These are phyloP conservation scores for Moniliophthora roreri DNA, from an alignment of 1,284 basidiomycete genomes.

Conservation along the genomic window DNA sequence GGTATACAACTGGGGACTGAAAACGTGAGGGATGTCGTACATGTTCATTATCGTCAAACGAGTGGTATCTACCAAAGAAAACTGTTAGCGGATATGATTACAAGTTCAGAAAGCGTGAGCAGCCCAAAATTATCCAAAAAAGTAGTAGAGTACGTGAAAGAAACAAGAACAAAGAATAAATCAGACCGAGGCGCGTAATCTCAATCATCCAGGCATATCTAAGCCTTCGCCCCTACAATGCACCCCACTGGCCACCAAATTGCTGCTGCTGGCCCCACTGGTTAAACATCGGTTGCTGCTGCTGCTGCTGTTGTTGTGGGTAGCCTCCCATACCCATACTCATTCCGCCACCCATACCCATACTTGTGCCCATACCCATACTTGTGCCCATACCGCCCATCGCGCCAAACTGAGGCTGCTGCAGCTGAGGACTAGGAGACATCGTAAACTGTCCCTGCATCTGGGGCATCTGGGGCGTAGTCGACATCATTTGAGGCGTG, in stretches of 20 bases:
- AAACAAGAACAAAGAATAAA: no score
- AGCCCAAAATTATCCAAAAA: no score
- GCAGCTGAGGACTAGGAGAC: slow-evolving; percentile 16
- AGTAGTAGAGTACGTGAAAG: no score
- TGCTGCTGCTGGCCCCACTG: slow-evolving; percentile 19
- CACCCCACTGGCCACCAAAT: slow-evolving; percentile 29
- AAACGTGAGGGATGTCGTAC: no score
- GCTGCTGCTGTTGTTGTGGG: slow-evolving; percentile 15
- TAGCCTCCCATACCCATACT: slow-evolving; percentile 3
- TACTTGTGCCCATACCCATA: slow-evolving; percentile 25
- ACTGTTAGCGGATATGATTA: no score
- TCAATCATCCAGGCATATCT: no score
- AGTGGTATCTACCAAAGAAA: no score
- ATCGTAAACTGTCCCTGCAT: slow-evolving; percentile 21
- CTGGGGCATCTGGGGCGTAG: slow-evolving; percentile 21
- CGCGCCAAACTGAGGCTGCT: slow-evolving; percentile 16
- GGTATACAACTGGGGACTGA: no score
- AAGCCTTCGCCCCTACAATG: slow-evolving; percentile 23
- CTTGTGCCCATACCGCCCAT: slow-evolving; percentile 20
- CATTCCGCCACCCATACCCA: slow-evolving; percentile 20
- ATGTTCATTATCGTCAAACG: no score
- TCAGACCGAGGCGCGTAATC: no score
- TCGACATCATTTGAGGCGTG: slow-evolving; percentile 23
- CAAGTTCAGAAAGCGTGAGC: no score
- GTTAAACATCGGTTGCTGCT: slow-evolving; percentile 18